Conservation (phyloP, 106 monocot species). For the Ottelia alismoides region DNA sequence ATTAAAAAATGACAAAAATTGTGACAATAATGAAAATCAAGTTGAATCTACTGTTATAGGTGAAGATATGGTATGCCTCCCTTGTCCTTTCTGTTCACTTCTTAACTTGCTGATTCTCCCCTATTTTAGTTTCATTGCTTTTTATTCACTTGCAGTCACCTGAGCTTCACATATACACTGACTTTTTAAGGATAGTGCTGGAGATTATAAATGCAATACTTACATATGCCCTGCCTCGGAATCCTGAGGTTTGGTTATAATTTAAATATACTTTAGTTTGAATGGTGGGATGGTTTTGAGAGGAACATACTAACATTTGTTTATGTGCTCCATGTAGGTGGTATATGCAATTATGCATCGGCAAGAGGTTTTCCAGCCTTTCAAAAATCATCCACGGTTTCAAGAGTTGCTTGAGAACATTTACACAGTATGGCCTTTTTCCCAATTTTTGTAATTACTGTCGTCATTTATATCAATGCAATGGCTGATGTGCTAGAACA, state of each 20-base stretch:
- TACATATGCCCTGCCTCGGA: conserved; percentile 77
- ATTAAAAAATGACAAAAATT: conserved; percentile 48
- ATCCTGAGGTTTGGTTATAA: conserved; percentile 74
- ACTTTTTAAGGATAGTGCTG: conserved; percentile 84
- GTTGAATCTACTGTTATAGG: conserved; percentile 25
- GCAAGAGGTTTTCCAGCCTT: conserved; percentile 87
- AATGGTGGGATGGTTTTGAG: no score
- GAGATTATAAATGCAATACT: conserved; percentile 95
- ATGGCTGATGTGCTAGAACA: no score
- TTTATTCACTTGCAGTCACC: conserved; percentile 80
- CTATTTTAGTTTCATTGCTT: no score
- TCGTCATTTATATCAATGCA: no score
- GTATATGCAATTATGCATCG: conserved; percentile 96
- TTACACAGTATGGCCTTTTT: conserved; percentile 71
- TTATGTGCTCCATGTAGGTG: conserved; percentile 32
- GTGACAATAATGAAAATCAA: conserved; percentile 25
- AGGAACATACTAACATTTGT: no score
- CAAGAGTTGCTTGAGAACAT: conserved; percentile 90
- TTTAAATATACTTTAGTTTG: no score
- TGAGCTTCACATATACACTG: conserved; percentile 93
- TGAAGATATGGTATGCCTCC: conserved; percentile 70
- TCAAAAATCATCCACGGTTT: conserved; percentile 91
- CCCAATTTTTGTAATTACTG: no score
- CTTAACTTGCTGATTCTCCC: no score
- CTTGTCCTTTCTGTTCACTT: no score